Conservation (phyloP, 441 rosid genomes). For the Cnidoscolus chayamansa region DNA sequence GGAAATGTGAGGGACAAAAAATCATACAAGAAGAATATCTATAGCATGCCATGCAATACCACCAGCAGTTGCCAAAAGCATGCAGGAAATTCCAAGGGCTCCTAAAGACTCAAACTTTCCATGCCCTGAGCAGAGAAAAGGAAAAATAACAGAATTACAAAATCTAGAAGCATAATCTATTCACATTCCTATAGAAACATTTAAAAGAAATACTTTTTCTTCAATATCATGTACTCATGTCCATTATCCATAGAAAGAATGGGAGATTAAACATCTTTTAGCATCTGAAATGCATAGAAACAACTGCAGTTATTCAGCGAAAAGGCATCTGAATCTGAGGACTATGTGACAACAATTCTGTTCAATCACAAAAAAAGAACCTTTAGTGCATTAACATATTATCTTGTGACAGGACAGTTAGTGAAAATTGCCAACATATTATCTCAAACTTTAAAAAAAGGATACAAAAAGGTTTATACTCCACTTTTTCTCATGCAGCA, state of each 20-base stretch:
- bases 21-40: conserved; percentile 57
- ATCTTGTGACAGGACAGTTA: neutral
- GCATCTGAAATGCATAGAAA: neutral
- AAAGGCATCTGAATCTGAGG: neutral
- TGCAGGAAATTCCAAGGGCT: conserved; percentile 85
- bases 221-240: neutral
- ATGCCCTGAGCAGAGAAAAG: conserved; percentile 53
- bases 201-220: no score
- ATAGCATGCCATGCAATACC: conserved; percentile 92
- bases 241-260: neutral
- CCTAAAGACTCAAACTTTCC: conserved; percentile 93
- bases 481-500: neutral
- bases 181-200: neutral
- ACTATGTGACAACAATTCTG: neutral
- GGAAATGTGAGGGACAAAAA: conserved; percentile 15
- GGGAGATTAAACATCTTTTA: neutral
- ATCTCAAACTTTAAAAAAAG: no score
- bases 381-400: neutral
- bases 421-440: no score
- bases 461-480: neutral
- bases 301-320: neutral
- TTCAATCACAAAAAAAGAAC: neutral
- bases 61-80: conserved; percentile 87
- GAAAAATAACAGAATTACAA: conserved; percentile 15
- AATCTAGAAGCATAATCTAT: neutral